A percentile compares a stretch with the other conserved stretches of the same genome.
These are phyloP conservation scores for Agroathelia rolfsii DNA, from an alignment of 1,284 basidiomycete genomes.

Conservation along the genomic window DNA sequence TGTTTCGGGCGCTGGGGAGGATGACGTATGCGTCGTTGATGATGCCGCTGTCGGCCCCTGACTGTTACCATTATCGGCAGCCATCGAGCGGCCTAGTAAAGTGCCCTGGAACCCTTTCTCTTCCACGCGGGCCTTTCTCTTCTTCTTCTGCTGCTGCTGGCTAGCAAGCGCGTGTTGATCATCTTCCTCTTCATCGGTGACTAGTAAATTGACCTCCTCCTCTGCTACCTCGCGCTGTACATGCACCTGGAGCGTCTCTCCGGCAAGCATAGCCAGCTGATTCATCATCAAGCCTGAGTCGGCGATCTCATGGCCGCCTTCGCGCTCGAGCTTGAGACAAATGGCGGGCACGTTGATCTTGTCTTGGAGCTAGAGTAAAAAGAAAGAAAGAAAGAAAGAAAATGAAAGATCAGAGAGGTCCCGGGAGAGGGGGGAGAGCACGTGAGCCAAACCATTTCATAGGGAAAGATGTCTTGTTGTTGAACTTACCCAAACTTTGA, in stretches of 20 bases:
- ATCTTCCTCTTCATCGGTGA: conserved; percentile 52
- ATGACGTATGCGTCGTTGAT: conserved; percentile 6
- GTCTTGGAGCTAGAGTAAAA: conserved; percentile 38
- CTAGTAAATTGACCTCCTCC: no score
- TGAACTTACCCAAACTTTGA: conserved; percentile 56
- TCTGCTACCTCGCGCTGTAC: no score
- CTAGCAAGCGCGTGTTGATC: conserved; percentile 41
- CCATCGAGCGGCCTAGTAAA: conserved; percentile 39
- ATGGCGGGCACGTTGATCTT: conserved; percentile 58
- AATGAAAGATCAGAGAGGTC: conserved; percentile 1
- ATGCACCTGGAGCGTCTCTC: conserved; percentile 60
- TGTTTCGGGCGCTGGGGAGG: conserved; percentile 17
- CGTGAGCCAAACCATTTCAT: no score
- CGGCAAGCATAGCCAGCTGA: conserved; percentile 49
- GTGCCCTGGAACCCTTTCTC: conserved; percentile 70
- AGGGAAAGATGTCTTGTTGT: no score
- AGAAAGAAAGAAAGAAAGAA: conserved; percentile 2
- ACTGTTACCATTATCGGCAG: conserved; percentile 14
- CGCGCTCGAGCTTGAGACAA: conserved; percentile 55
- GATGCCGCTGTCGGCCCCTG: conserved; percentile 18
- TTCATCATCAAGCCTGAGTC: conserved; percentile 41
- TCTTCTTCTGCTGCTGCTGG: conserved; percentile 32
- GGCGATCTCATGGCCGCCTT: conserved; percentile 41
- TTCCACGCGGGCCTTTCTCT: conserved; percentile 39
- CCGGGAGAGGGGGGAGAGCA: neutral